Evolutionary conservation across 495 filamentous ascomycete genomes (phyloP).

Genomic region (Daldinia decipiens): DNA sequence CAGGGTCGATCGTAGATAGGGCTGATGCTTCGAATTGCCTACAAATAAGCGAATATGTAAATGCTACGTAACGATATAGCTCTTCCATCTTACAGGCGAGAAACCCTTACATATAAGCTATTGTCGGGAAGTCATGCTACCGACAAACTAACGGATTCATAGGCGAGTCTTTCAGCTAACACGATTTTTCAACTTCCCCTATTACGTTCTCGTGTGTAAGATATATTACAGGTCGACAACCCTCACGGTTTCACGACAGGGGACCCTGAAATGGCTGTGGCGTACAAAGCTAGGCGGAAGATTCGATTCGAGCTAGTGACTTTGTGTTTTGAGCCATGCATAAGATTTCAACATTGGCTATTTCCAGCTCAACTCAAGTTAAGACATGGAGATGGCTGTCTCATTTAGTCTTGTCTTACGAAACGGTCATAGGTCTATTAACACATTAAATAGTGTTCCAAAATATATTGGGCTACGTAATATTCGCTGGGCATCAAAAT

Average conservation of each 20-base stretch:
- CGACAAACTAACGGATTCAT: background rate
- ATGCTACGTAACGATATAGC: background rate
- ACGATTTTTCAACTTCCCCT: background rate
- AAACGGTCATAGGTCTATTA: background rate
- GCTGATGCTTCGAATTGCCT: constrained; percentile 17
- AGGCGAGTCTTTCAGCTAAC: background rate
- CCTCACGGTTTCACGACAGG: background rate
- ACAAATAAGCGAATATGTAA: constrained; percentile 1
- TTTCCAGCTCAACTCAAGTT: background rate
- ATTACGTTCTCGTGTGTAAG: background rate
- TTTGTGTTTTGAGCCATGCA: background rate
- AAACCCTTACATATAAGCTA: background rate
- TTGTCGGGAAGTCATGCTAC: background rate
- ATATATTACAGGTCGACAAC: background rate
- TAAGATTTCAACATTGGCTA: background rate
- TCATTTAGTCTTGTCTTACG: background rate
- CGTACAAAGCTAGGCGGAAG: background rate
- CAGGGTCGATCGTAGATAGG: constrained; percentile 30
- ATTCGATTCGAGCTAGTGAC: background rate
- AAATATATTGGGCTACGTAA: background rate
- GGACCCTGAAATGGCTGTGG: background rate
- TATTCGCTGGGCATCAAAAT: background rate
- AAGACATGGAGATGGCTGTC: background rate
- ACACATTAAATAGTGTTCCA: background rate
- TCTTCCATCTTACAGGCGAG: background rate